A percentile compares a stretch with the other conserved stretches of the same genome.
Conservation (phyloP, 2,329 filamentous ascomycete species). For the Ciborinia camelliae region DNA sequence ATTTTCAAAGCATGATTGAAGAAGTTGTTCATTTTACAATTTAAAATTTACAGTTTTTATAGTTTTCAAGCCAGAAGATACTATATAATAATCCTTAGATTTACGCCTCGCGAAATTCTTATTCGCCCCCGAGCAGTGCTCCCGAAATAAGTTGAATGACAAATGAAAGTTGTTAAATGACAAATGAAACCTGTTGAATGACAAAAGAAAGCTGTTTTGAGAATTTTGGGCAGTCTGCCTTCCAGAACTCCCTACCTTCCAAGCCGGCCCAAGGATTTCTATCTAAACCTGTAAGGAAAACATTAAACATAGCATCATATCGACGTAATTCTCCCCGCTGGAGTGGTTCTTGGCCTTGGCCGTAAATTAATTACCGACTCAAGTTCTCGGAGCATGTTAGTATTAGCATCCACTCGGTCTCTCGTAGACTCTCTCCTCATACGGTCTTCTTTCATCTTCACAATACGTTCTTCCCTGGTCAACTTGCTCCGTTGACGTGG, state of each 20-base stretch:
- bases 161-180: constrained; percentile 17
- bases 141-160: neutral
- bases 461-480: constrained; percentile 81
- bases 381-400: constrained; percentile 87
- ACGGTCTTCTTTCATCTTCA: constrained; percentile 83
- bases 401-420: constrained; percentile 76
- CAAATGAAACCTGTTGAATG: constrained; percentile 15
- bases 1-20: neutral
- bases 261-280: constrained; percentile 6
- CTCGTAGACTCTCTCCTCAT: constrained; percentile 66
- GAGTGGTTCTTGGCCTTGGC: constrained; percentile 38
- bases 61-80: neutral
- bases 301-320: constrained; percentile 30
- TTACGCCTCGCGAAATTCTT: constrained; percentile 6
- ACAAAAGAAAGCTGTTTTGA: constrained; percentile 17
- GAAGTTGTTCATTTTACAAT: neutral
- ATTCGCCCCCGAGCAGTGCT: neutral
- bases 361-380: constrained; percentile 77
- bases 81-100: neutral
- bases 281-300: constrained; percentile 15
- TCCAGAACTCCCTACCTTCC: constrained; percentile 8
- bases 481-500: constrained; percentile 67
- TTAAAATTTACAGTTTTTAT: neutral
- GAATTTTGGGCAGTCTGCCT: constrained; percentile 3
- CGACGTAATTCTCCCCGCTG: constrained; percentile 36